These are phyloP conservation scores for Trifolium subterraneum DNA, from an alignment of 306 rosid genomes.

Conservation along the genomic window DNA sequence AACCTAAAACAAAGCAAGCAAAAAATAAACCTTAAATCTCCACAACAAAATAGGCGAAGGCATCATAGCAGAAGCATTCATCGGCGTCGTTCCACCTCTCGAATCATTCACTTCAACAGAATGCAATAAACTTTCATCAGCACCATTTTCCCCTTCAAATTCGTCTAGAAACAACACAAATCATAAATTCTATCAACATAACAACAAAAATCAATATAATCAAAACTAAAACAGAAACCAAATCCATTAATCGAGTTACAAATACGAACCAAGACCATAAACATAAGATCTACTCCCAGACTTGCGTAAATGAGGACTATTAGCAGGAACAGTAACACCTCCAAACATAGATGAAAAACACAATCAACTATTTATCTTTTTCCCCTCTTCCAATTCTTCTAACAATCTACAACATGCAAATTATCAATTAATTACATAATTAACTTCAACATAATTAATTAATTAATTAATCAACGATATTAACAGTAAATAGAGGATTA, in stretches of 20 bases:
- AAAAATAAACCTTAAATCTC: constrained; percentile 81
- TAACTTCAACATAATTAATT: not conserved
- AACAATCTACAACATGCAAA: constrained; percentile 54
- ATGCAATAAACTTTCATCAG: constrained; percentile 65
- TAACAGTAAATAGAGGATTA: constrained; percentile 1
- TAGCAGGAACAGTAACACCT: constrained; percentile 61
- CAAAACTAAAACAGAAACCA: constrained; percentile 14
- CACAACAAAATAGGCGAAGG: constrained; percentile 87
- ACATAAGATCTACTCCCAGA: constrained; percentile 91
- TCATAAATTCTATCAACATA: constrained; percentile 27
- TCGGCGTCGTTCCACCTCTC: constrained; percentile 54
- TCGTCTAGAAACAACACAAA: constrained; percentile 51
- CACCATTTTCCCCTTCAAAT: constrained; percentile 73
- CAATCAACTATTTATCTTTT: constrained; percentile 43
- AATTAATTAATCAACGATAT: not conserved
- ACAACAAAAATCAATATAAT: constrained; percentile 18
- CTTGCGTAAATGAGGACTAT: constrained; percentile 91
- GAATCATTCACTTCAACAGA: constrained; percentile 54
- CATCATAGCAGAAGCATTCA: constrained; percentile 57
- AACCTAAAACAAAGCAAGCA: not conserved
- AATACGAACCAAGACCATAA: constrained; percentile 73
- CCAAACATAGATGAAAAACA: constrained; percentile 80
- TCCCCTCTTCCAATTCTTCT: constrained; percentile 35
- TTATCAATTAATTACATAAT: not conserved
- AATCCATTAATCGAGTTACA: constrained; percentile 7